Evolutionary conservation across 1,284 basidiomycete species (phyloP), one percentile per base, ranked within the genome.

Genomic region (Kalmanozyma brasiliensis): DNA sequence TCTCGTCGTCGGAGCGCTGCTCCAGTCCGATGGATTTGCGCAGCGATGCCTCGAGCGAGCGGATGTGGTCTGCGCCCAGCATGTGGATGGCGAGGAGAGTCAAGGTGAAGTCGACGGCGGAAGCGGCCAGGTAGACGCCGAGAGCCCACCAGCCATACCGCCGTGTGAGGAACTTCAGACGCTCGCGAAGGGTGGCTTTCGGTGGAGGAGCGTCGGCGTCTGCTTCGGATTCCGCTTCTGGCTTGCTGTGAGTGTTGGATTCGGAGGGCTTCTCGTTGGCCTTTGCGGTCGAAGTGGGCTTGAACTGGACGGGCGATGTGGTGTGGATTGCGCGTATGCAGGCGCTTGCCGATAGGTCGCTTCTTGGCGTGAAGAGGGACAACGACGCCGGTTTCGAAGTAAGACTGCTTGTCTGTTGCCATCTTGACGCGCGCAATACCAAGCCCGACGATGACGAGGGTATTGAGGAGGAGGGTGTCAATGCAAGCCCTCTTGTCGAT

Each of bases 41-140:
- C 0, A 88, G 86, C 22, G 86, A 85, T 11, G 87, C 80, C 3
- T 90, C 87, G 22, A 89, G 83, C 11, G 87, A 87, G 9, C 89
- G 87, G 58, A 98, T 93, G 70, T 92, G 89, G 53, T 97, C 93
- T 0, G 93, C 93, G 36, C 95, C 95, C 33, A 95, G 84, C 43
- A 93, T 84, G 78, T 94, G 92, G 79, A 98, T 89, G 43, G 88
- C 88, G 29, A 89, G 87, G 80, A 97, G 96, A 0, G 90, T 88
- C 70, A 95, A 85, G 24, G 68, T 64, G 19, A 74, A 61, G 42
- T 82, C 80, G 32, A 80, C 63, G 7, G 52, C 17, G 1, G 66
- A 70, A 13, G 74, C 58, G 19, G 67, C 49, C 7, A 77, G 45
- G 58, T 82, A 82, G n/a, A 82, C 68, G 24, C 65, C 79, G 0